Base-by-base conservation (phyloP, 768 basidiomycete genomes). In the Lepiota venenata region DNA sequence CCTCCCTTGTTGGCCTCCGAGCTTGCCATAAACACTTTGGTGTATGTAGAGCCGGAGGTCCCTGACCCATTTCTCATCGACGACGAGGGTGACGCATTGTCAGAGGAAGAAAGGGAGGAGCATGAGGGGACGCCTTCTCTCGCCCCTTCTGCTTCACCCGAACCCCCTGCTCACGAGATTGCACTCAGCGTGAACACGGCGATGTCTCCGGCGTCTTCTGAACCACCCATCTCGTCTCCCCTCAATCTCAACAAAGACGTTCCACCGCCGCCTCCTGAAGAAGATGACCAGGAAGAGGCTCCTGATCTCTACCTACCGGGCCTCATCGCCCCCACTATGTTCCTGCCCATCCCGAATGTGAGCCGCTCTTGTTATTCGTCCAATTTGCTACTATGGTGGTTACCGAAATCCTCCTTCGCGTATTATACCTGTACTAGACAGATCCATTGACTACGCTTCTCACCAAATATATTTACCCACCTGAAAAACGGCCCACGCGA, bases 311-410 rank as follows among this genome's bases (percentile, higher is more conserved):
- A 83, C 65, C 72, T 89, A 22, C 88, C 89, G 2, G 82, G 82
- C 36, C 80, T 92, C 36, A 75, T 85, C 35, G 68, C 81, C 25
- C 84, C 90, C 32, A 86, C 83, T 32, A 87, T 92, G 85, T 93
- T 93, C 66, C 71, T 92, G 44, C 91, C 91, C n/a, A 87, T 92
- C 40, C 91, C 91, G 47, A 91, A 91, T 74, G 91, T 93, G 79
- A 82, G 88, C 81, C 71, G 61, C 60, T 71, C 71, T 47, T 69
- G 80, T 58, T 39, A 47, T 48, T 79, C 77, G 43, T 73, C 68
- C 16, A 68, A 73, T 67, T 69, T 74, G 55, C 72, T 87, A 42
- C 75, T 77, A 10, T 87, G 83, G 82, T 86, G 81, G 83, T 68
- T 88, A 65, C 75, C 65, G 67, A 74, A 71, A 71, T 64, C 72